Base-by-base conservation (phyloP, 225 moss, liverwort and hornwort species). In the Marchantia polymorpha region DNA sequence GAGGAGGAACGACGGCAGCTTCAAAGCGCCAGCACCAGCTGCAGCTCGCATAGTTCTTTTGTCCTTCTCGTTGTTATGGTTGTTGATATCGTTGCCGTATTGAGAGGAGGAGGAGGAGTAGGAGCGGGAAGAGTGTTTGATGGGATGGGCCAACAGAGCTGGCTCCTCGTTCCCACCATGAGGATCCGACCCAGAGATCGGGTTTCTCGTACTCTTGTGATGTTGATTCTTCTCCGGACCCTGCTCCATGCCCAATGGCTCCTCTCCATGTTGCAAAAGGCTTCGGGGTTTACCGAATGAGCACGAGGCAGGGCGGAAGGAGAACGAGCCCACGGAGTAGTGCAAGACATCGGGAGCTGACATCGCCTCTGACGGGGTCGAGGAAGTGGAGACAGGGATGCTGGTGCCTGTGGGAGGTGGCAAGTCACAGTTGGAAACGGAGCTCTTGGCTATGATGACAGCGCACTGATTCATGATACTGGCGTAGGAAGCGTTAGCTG, bases 381-480 rank as follows among this genome's bases (percentile, higher is more conserved):
- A 76, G 14, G 29, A 39, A 19, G 8, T n/a, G 20, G 77, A 51
- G 47, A 66, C 19, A 17, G 66, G 46, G 25, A 78, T 11, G 11
- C 51, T 31, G 78, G 13, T 30, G 7, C 49, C 47, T 7, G 16
- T 51, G 66, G 31, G 26, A 14, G 78, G 64, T 15, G 78, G 78
- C 16, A 78, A 23, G 50, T 78, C 66, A 53, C 78, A 78, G 78
- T 78, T 78, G 78, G 78, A 66, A 20, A 27, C 9, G 15, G 78
- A 78, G 7, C 50, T 68, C 64, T 78, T 67, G 0, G 60, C 46
- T 25, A 78, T 51, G 23, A 47, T 66, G 50, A 78, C 66, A 67
- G 17, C 64, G 53, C 78, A 78, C 14, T 25, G 78, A 16, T 67
- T 15, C 66, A 78, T 65, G 11, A 78, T 1, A 26, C 51, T 25